These are phyloP conservation scores for Panicum miliaceum DNA, from an alignment of 176 grass and related monocot species.

Conservation along the genomic window DNA sequence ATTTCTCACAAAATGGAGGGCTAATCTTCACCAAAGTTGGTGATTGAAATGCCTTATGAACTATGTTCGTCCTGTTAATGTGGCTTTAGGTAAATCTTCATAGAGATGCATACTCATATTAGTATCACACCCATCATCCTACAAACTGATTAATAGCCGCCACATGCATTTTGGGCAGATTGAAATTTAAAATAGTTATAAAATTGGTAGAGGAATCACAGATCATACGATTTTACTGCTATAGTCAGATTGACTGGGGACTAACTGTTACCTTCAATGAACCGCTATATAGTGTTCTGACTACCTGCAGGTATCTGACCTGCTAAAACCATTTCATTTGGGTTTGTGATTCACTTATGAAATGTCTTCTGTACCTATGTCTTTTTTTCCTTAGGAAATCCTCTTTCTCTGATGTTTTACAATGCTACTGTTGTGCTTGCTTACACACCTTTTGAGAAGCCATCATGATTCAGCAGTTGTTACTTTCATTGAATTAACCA, in stretches of 20 bases:
- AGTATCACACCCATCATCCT: neutral
- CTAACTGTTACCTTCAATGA: neutral
- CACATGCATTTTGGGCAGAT: neutral
- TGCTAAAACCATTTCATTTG: neutral
- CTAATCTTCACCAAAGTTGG: neutral
- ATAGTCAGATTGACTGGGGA: neutral
- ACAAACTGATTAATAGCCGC: neutral
- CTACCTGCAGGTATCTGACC: neutral
- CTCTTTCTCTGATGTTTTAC: neutral
- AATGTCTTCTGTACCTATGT: neutral
- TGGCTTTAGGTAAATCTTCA: neutral
- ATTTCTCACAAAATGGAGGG: neutral
- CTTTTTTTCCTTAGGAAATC: neutral
- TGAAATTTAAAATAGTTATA: neutral
- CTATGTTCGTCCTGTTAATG: neutral
- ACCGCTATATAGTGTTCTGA: neutral
- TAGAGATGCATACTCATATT: neutral
- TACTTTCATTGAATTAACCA: constrained; percentile 24
- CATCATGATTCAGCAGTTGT: neutral
- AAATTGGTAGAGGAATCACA: neutral
- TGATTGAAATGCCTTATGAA: neutral
- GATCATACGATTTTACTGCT: neutral
- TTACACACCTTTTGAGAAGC: constrained; percentile 2
- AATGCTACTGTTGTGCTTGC: neutral
- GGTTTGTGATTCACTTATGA: neutral